Percentiles rank a stretch among this genome's conserved stretches.
Conservation (phyloP, 1,284 basidiomycete genomes). For the Trichosporon inkin region DNA sequence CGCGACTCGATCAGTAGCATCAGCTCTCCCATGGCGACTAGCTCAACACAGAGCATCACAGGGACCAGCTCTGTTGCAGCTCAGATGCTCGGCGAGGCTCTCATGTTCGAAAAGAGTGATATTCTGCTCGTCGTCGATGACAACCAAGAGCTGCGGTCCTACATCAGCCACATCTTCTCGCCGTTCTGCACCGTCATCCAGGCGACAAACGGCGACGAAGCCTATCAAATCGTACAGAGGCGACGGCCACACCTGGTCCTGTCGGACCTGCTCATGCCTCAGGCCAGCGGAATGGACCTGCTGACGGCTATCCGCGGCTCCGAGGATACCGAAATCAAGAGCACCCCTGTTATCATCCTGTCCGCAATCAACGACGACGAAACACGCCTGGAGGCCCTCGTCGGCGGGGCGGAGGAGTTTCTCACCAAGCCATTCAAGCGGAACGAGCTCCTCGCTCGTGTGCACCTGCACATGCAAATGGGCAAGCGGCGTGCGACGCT, state of each 20-base stretch:
- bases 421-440: conserved; percentile 34
- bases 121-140: conserved; percentile 33
- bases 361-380: conserved; percentile 25
- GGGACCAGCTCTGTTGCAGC: not conserved
- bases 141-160: conserved; percentile 31
- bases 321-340: conserved; percentile 8
- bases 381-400: conserved; percentile 25
- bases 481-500: conserved; percentile 30
- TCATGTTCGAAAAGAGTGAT: conserved; percentile 30
- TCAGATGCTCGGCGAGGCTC: not conserved
- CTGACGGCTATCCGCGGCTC: conserved; percentile 13
- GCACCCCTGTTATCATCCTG: conserved; percentile 23
- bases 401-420: conserved; percentile 47
- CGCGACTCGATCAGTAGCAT: conserved; percentile 7
- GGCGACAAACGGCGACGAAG: conserved; percentile 42
- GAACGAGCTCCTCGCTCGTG: conserved; percentile 46
- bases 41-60: not conserved
- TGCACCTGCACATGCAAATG: conserved; percentile 34
- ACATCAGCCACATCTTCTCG: conserved; percentile 29
- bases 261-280: conserved; percentile 38
- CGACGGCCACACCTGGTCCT: conserved; percentile 27
- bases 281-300: conserved; percentile 24
- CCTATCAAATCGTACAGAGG: conserved; percentile 31
- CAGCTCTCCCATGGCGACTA: not conserved
- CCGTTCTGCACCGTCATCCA: conserved; percentile 41